Evolutionary conservation across 1,139 yeast species (phyloP), one percentile per base, ranked within the genome.

Genomic region (Zygosaccharomyces sapae): DNA sequence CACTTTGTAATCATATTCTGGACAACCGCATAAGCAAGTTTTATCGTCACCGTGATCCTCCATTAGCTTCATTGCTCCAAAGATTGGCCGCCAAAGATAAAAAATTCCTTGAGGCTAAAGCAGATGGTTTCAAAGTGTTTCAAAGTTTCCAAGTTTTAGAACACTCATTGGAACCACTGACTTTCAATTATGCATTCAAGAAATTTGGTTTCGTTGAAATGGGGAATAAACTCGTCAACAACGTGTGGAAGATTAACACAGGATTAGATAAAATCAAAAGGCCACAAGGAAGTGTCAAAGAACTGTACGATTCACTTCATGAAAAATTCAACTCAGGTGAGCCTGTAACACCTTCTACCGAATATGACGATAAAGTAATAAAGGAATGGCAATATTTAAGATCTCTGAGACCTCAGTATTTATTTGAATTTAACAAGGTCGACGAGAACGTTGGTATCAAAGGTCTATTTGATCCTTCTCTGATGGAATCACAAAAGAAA

Each of bases 341-440:
- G 10, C 13, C 24, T 8, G 37, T 27, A 8, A 22, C 9, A 9
- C 4, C 41, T n/a, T 29, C 33, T 4, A 13, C 13, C n/a, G 39
- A 41, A 9, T 43, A 33, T 3, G 46, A 35, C 19, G 57, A 55
- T 19, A 45, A 36, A 6, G 59, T 58, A 12, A 57, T 62, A 4
- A 55, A 55, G 44, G 59, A 60, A 33, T 64, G 68, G 68, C 64
- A 60, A 44, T 44, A 46, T 10, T 44, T 64, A 35, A 59, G 68
- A 25, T 51, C 54, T 3, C 44, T 64, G 29, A 53, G 67, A 44
- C 48, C 61, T 1, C 48, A 52, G 30, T 62, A 55, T 49, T 37
- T 63, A 16, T 62, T 60, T 44, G 51, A 59, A 7, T 57, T 63
- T 18, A 50, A 49, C 38, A 55, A 55, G 22, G 54, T 58, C n/a